Base-by-base conservation (phyloP, 2,329 filamentous ascomycete species). In the Xylariaceae sp. region DNA sequence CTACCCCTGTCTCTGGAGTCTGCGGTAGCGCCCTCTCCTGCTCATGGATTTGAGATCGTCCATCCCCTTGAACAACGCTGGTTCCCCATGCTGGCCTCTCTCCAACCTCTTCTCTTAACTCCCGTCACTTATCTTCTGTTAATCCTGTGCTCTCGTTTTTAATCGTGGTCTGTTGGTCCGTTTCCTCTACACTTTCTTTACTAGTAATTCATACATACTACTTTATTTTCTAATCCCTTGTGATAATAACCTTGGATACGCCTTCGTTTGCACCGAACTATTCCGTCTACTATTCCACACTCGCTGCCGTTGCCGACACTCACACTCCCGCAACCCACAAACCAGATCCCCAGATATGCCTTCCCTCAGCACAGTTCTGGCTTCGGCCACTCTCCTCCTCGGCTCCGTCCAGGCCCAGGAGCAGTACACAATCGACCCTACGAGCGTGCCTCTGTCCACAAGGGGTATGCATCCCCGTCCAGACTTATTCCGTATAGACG, bases 381-480 rank as follows among this genome's bases (percentile, higher is more conserved):
- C 84, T 64, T 72, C 81, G 66, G 83, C 82, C 68, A 71, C 80
- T 47, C 76, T 80, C 62, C 73, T 87, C 62, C 72, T 81, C 65
- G 74, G 79, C 35, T 72, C 78, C 60, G 81, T 83, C 64, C 80
- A 82, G 64, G 80, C 79, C 63, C 58, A 64, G 56, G 50, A 53
- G 15, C 78, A 85, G 67, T 85, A 86, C 69, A 64, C 66, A 37
- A 86, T 92, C 70, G 79, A 88, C 55, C 88, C 89, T 3, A 66
- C 76, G 13, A 80, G 74, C 37, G 88, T 92, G 2, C 69, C 80
- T 2, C 65, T 83, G 42, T 65, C 74, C 51, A 74, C 73, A 52
- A 78, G 82, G 74, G 72, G 84, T 86, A 77, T 59, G 84, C 72
- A 13, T 42, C 45, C 48, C 30, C 49, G n/a, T 57, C 30, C 42